Percentiles rank a stretch among this genome's conserved stretches.
Evolutionary conservation across 768 basidiomycete genomes (phyloP).

Genomic region (Holtermanniella nyarrowii): DNA sequence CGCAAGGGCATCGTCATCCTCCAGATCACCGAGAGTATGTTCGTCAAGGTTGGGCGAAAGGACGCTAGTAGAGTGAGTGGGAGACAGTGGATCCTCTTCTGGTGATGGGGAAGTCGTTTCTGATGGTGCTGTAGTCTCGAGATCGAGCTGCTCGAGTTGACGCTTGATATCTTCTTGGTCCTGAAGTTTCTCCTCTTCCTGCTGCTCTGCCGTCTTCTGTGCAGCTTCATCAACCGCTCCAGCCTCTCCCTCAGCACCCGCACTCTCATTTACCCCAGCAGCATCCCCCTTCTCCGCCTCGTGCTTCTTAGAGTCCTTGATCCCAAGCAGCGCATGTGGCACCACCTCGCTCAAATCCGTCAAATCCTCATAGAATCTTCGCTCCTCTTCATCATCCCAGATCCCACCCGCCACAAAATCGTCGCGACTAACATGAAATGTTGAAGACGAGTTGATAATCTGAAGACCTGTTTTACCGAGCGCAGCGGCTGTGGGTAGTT

Average conservation of each 20-base stretch:
- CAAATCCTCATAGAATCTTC: constrained; percentile 84
- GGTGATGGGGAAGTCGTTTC: neutral
- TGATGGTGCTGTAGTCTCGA: constrained; percentile 6
- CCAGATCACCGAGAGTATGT: neutral
- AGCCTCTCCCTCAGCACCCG: constrained; percentile 1
- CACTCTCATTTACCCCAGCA: constrained; percentile 19
- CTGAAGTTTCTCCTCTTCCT: constrained; percentile 41
- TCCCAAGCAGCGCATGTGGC: constrained; percentile 72
- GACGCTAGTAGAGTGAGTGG: neutral
- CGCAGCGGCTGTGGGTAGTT: constrained; percentile 65
- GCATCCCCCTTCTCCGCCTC: constrained; percentile 17
- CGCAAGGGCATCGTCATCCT: constrained; percentile 3
- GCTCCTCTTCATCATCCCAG: constrained; percentile 98
- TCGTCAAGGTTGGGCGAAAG: constrained; percentile 3
- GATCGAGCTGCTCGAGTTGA: constrained; percentile 64
- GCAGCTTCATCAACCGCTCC: constrained; percentile 42
- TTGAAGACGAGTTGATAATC: constrained; percentile 37
- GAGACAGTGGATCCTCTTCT: neutral
- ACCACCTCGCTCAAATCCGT: constrained; percentile 86
- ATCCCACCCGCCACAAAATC: constrained; percentile 60
- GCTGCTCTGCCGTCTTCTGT: constrained; percentile 1
- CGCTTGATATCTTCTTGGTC: constrained; percentile 57
- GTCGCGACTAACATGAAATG: constrained; percentile 47
- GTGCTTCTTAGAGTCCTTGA: constrained; percentile 45
- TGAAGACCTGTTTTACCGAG: constrained; percentile 38